Base-by-base conservation (phyloP, 495 filamentous ascomycete genomes). In the Penicillium cosmopolitanum region DNA sequence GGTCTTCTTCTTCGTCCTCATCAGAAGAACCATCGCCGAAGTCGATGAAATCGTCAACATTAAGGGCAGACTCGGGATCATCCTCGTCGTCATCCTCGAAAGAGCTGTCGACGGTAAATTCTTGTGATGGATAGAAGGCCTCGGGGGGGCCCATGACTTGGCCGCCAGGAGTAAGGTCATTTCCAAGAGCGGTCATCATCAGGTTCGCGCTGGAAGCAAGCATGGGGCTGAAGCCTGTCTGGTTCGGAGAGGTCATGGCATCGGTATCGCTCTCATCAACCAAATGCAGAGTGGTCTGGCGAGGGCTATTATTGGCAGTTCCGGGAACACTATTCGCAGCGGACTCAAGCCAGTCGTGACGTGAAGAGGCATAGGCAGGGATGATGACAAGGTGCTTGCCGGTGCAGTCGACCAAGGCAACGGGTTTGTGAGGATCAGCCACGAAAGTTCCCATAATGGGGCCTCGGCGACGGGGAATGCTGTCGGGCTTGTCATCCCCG, bases 301-400 rank as follows among this genome's bases (percentile, higher is more conserved):
- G 79, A 36, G 83, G 80, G 58, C 84, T 85, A 65, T 83, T 81
- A 56, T 79, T 76, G 42, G 82, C 76, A 18, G 80, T 81, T 50
- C 79, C 83, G 21, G 67, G 76, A 36, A 76, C 75, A 66, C 83
- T 84, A 56, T 77, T 82, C 25, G 73, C 72, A 16, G 74, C 71
- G 15, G 77, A 79, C 16, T 80, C 78, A 36, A 80, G 63, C 78
- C 78, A 80, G 64, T 79, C 78, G 58, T 80, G 77, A 9, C 77
- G 78, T 12, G 76, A 78, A 6, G 80, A 79, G 25, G 77, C 71
- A 57, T 78, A 78, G 4, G 81, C 81, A 8, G 81, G 82, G 43
- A 82, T 83, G 40, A 92, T 89, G 56, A 91, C 85, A 67, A 93
- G 81, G 66, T 85, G 85, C 63, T 89, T 88, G 36, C 88, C 87